Conservation (phyloP, 1,284 basidiomycete species). For the Gomphus bonarii region DNA sequence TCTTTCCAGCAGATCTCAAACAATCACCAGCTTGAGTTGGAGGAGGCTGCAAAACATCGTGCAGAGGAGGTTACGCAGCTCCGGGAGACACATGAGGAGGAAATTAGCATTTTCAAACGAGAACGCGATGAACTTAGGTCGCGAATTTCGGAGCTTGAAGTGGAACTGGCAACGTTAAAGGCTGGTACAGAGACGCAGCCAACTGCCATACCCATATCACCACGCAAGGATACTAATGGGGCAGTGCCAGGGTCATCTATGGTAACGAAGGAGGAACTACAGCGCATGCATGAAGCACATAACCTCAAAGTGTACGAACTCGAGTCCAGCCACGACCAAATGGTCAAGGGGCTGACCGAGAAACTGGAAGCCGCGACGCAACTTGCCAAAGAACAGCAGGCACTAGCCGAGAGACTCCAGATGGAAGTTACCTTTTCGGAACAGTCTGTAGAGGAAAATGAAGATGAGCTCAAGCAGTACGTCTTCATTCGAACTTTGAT, state of each 20-base stretch:
- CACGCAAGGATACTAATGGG: constrained; percentile 30
- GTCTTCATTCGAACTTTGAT: constrained; percentile 24
- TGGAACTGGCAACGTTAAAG: constrained; percentile 57
- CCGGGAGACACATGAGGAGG: constrained; percentile 46
- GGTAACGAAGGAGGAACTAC: constrained; percentile 64
- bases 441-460: constrained; percentile 62
- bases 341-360: constrained; percentile 42
- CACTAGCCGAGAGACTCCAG: constrained; percentile 53
- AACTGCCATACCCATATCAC: constrained; percentile 34
- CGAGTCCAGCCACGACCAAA: constrained; percentile 59
- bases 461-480: constrained; percentile 70
- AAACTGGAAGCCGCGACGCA: constrained; percentile 50
- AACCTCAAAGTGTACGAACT: constrained; percentile 73
- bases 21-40: constrained; percentile 59
- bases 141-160: constrained; percentile 59
- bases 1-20: constrained; percentile 59
- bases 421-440: constrained; percentile 75
- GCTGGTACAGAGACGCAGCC: constrained; percentile 39
- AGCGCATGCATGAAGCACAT: constrained; percentile 68
- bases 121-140: constrained; percentile 45
- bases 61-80: constrained; percentile 60
- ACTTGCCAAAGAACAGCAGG: constrained; percentile 45
- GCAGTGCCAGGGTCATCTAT: constrained; percentile 32
- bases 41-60: constrained; percentile 56
- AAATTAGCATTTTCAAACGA: constrained; percentile 39